A percentile compares a stretch with the other conserved stretches of the same genome.
phyloP scores from a whole-genome alignment of 2,329 filamentous ascomycete species.

The Aspergillus pseudotamarii region DNA sequence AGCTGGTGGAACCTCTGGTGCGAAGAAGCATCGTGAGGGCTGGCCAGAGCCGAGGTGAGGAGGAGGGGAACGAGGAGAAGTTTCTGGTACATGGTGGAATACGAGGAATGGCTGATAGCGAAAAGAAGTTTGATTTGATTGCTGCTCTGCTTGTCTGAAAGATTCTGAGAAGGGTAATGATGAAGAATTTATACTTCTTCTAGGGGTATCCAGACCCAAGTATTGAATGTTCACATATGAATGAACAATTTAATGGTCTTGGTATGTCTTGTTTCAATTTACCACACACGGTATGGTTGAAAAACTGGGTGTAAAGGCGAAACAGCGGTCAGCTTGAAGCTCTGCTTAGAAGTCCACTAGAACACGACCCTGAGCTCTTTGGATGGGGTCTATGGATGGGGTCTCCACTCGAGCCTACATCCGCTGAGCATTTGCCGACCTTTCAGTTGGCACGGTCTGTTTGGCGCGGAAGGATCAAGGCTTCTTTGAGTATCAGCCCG shows the following conservation, averaged over 20 bases:
- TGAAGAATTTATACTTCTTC: neutral
- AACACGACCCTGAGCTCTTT: neutral
- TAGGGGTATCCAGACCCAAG: neutral
- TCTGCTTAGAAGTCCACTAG: neutral
- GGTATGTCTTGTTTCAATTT: conserved; percentile 3
- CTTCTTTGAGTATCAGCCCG: neutral
- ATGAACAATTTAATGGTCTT: neutral
- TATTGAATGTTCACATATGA: neutral
- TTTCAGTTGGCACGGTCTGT: neutral
- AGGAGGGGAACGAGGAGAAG: conserved; percentile 4
- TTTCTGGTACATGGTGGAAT: conserved; percentile 1
- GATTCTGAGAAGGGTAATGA: neutral
- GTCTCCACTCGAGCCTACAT: neutral
- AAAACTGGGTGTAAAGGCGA: neutral
- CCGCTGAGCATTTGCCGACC: neutral
- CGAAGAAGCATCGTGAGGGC: conserved; percentile 6
- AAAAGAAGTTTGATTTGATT: neutral
- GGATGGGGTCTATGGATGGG: neutral
- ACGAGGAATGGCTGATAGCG: neutral
- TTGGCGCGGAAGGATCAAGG: neutral
- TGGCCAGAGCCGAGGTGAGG: conserved; percentile 9
- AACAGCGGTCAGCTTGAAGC: neutral
- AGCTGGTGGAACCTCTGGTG: conserved; percentile 5
- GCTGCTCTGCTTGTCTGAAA: neutral
- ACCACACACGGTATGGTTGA: neutral